phyloP scores from a whole-genome alignment of 2,329 filamentous ascomycete species.

The Colletotrichum somersetense region DNA sequence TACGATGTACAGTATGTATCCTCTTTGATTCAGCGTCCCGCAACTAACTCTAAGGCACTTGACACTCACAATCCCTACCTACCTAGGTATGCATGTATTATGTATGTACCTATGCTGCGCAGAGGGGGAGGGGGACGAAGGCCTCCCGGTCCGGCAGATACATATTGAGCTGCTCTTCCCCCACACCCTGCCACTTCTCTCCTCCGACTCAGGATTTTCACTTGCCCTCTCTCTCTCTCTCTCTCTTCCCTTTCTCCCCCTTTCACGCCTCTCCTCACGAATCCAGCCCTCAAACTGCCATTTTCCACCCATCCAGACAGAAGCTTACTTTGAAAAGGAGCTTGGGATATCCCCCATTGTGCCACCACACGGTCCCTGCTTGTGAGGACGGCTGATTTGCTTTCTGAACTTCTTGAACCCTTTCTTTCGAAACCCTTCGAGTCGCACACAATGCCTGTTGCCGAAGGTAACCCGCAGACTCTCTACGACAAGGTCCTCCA shows the following conservation, averaged over 20 bases:
- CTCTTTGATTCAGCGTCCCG: constrained; percentile 26
- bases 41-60: constrained; percentile 13
- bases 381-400: constrained; percentile 18
- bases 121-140: constrained; percentile 18
- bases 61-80: constrained; percentile 4
- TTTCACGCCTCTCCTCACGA: constrained; percentile 24
- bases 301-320: neutral
- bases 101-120: too few species aligned
- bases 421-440: neutral
- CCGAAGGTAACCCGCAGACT: constrained; percentile 80
- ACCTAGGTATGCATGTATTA: too few species aligned
- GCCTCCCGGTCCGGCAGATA: constrained; percentile 41
- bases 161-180: constrained; percentile 41
- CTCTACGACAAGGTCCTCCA: constrained; percentile 98
- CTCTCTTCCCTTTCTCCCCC: constrained; percentile 14
- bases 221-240: constrained; percentile 25
- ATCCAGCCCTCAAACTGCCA: constrained; percentile 6
- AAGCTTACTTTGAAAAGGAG: constrained; percentile 8
- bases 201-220: constrained; percentile 37
- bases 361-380: neutral
- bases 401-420: constrained; percentile 5
- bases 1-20: neutral
- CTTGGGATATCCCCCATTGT: neutral
- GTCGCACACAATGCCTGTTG: constrained; percentile 77
- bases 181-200: constrained; percentile 27